These are phyloP conservation scores for Zoysia pacifica DNA, from an alignment of 176 grass and related monocot species.

Conservation along the genomic window DNA sequence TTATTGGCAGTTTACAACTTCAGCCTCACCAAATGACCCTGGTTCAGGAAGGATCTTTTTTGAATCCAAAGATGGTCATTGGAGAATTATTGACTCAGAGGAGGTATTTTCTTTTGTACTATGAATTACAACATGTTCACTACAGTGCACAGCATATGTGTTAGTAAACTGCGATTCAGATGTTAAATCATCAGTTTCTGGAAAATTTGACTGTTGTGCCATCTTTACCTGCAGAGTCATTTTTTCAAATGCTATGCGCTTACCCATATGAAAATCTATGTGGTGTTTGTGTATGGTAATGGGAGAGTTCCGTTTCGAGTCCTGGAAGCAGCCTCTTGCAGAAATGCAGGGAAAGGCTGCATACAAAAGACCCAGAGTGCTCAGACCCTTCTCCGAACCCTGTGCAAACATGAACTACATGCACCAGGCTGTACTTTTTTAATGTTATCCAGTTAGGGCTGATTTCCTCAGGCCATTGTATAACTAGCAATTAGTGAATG, in stretches of 20 bases:
- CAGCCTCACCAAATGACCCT: conserved; percentile 90
- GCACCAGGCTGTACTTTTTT: not conserved
- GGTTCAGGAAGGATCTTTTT: conserved; percentile 94
- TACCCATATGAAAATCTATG: conserved; percentile 7
- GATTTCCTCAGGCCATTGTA: not conserved
- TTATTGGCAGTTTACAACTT: conserved; percentile 94
- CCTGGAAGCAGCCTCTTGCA: not conserved
- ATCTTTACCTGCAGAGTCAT: not conserved
- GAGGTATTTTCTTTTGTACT: conserved; percentile 51
- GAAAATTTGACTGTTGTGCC: conserved; percentile 11
- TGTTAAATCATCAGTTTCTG: conserved; percentile 13
- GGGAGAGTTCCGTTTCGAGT: not conserved
- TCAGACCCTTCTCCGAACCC: too few species aligned
- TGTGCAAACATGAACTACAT: too few species aligned
- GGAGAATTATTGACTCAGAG: conserved; percentile 89
- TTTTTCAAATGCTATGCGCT: conserved; percentile 9
- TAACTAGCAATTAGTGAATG: not conserved
- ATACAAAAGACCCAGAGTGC: too few species aligned
- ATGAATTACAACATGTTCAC: conserved; percentile 20
- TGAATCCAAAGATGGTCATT: conserved; percentile 82
- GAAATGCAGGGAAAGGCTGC: too few species aligned
- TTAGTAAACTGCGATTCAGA: conserved; percentile 9
- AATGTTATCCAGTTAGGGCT: not conserved
- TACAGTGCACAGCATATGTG: not conserved
- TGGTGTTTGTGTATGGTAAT: conserved; percentile 27